Base-by-base conservation (phyloP, 495 filamentous ascomycete genomes). In the Astrothelium macrocarpum region DNA sequence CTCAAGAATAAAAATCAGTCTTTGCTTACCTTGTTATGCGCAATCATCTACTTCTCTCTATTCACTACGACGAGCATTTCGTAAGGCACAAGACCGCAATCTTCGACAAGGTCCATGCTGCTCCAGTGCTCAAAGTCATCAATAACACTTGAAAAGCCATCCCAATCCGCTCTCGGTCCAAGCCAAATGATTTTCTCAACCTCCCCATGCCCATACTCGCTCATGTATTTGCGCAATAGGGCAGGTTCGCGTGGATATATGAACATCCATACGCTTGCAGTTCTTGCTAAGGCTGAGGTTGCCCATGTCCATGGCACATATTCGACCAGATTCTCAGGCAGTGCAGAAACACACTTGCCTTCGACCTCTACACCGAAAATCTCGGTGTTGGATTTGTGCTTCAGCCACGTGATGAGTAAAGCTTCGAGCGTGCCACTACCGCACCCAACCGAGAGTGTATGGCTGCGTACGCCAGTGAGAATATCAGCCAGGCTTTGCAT, bases 211-310 rank as follows among this genome's bases (percentile, higher is more conserved):
- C 32, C 49, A 25, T 25, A 59, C 10, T 63, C 45, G 12, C 28
- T n/a, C 43, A 63, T 20, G 36, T 63, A 63, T 26, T 23, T 36
- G 20, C 4, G 3, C 31, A 63, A n/a, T n/a, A 63, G 46, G 18
- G 32, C 20, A 2, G 62, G 43, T 29, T 63, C 46, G 9, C 49
- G 43, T 2, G 62, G 62, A 53, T 63, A 63, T 4, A 63, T 46
- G 36, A 63, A 63, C 29, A 63, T 18, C 62, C 62, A 63, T 5
- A 29, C 62, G n/a, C 25, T 43, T 26, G 62, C 62, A 23, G 1
- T 12, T 23, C 11, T 28, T 20, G 62, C 43, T 25, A 32, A 28
- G 10, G 25, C 9, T 9, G 34, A 34, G 3, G 34, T 26, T 25
- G 49, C 62, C 46, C 45, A 63, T 16, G 62, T 63, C 2, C 62